Percentiles rank a stretch among this genome's conserved stretches.
phyloP scores from a whole-genome alignment of 2,329 filamentous ascomycete species.

The Cyanodermella asteris region DNA sequence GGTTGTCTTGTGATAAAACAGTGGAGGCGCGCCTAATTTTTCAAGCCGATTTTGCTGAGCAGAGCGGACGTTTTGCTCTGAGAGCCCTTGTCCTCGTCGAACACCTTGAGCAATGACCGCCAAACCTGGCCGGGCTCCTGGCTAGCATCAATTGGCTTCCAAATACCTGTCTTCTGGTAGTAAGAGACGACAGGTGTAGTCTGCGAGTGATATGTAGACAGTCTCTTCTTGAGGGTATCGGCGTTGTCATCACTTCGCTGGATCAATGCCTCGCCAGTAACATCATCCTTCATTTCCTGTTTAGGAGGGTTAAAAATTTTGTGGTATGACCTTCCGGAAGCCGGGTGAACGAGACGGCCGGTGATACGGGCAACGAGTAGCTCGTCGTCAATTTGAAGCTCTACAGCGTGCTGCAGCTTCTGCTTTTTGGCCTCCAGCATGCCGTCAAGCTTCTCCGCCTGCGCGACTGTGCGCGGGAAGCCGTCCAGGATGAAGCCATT shows the following conservation, averaged over 20 bases:
- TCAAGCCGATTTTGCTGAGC: conserved; percentile 32
- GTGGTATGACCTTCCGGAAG: conserved; percentile 92
- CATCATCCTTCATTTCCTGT: conserved; percentile 78
- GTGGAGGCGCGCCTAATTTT: too few relatives aligned
- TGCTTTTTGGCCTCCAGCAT: conserved; percentile 67
- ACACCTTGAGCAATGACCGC: conserved; percentile 74
- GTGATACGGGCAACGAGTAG: conserved; percentile 92
- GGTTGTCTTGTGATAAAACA: too few relatives aligned
- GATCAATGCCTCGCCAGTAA: conserved; percentile 88
- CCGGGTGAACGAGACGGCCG: conserved; percentile 83
- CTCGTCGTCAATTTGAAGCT: conserved; percentile 89
- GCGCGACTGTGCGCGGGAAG: conserved; percentile 88
- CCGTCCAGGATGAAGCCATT: conserved; percentile 91
- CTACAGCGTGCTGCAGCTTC: conserved; percentile 80
- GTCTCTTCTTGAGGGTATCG: conserved; percentile 83
- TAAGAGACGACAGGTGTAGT: conserved; percentile 82
- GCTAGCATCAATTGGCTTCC: conserved; percentile 85
- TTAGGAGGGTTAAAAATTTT: conserved; percentile 98
- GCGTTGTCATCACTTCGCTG: conserved; percentile 96
- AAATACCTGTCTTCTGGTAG: conserved; percentile 95
- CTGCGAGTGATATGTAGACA: conserved; percentile 83
- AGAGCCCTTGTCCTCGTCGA: conserved; percentile 40
- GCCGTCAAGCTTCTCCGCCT: conserved; percentile 80
- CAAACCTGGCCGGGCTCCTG: conserved; percentile 91
- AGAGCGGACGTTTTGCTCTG: conserved; percentile 21